phyloP scores from a whole-genome alignment of 805 yeast genomes.

The Lachancea meyersii region DNA sequence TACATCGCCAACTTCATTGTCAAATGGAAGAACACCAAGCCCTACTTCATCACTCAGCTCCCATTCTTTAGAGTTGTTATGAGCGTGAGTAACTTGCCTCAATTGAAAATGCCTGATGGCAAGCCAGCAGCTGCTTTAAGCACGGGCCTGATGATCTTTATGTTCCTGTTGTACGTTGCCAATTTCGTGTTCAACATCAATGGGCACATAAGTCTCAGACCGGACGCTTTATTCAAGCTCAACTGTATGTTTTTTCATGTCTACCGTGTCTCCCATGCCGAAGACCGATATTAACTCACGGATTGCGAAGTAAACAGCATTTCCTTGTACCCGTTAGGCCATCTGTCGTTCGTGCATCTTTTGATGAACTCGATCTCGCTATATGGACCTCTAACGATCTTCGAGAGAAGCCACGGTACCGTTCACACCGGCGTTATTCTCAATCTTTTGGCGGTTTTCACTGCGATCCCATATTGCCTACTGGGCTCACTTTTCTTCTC shows the following conservation, averaged over 20 bases:
- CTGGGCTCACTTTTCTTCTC: slow-evolving; percentile 44
- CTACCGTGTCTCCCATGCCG: background rate
- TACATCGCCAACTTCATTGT: too few species aligned
- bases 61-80: background rate
- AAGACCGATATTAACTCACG: slow-evolving; percentile 1
- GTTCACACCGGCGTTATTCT: slow-evolving; percentile 77
- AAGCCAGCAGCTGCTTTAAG: slow-evolving; percentile 53
- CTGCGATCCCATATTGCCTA: slow-evolving; percentile 59
- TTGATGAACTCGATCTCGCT: slow-evolving; percentile 52
- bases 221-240: slow-evolving; percentile 46
- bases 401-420: slow-evolving; percentile 74
- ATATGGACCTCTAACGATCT: slow-evolving; percentile 53
- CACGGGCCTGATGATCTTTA: slow-evolving; percentile 53
- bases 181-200: slow-evolving; percentile 28
- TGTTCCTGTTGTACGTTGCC: slow-evolving; percentile 39
- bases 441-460: slow-evolving; percentile 60
- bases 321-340: slow-evolving; percentile 70
- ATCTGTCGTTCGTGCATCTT: slow-evolving; percentile 55
- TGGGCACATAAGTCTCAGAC: slow-evolving; percentile 44
- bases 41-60: background rate
- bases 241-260: slow-evolving; percentile 30
- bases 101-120: slow-evolving; percentile 17
- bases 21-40: too few species aligned
- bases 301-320: slow-evolving; percentile 21
- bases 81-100: slow-evolving; percentile 10